A percentile compares a stretch with the other conserved stretches of the same genome.
phyloP scores from a whole-genome alignment of 768 basidiomycete genomes.

The Erythrobasidium yunnanense region DNA sequence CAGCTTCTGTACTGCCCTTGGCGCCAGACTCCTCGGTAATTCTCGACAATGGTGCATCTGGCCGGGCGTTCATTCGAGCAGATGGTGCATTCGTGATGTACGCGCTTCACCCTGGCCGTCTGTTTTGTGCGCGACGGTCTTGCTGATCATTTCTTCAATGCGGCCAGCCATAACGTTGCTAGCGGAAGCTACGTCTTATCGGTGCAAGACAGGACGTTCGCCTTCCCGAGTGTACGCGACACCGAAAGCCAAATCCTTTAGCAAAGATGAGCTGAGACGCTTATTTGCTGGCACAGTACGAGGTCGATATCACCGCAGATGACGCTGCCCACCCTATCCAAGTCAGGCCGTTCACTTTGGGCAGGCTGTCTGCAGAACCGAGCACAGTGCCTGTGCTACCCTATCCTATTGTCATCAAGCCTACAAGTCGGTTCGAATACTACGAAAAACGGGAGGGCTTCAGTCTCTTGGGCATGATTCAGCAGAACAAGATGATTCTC shows the following conservation, averaged over 20 bases:
- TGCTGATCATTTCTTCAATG: background rate
- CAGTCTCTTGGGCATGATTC: background rate
- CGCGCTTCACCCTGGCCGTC: background rate
- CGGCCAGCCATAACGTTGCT: constrained; percentile 9
- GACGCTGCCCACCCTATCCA: constrained; percentile 14
- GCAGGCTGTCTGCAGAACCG: constrained; percentile 1
- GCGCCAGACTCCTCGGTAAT: constrained; percentile 4
- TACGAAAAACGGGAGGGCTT: constrained; percentile 16
- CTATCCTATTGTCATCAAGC: constrained; percentile 4
- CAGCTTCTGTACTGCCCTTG: constrained; percentile 1
- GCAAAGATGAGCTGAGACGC: background rate
- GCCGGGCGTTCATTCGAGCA: background rate
- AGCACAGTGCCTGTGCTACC: background rate
- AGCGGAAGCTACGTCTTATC: constrained; percentile 9
- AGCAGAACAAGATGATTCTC: constrained; percentile 24
- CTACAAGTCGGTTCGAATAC: background rate
- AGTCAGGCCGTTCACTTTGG: constrained; percentile 10
- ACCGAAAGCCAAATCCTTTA: background rate
- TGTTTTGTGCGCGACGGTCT: background rate
- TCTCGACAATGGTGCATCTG: constrained; percentile 3
- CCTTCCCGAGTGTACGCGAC: constrained; percentile 10
- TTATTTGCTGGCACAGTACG: background rate
- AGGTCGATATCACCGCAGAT: background rate
- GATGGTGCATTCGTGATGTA: constrained; percentile 21
- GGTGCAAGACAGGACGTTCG: background rate